Evolutionary conservation across 78 protist genomes (phyloP).

Genomic region (Dictyostelium purpureum): DNA sequence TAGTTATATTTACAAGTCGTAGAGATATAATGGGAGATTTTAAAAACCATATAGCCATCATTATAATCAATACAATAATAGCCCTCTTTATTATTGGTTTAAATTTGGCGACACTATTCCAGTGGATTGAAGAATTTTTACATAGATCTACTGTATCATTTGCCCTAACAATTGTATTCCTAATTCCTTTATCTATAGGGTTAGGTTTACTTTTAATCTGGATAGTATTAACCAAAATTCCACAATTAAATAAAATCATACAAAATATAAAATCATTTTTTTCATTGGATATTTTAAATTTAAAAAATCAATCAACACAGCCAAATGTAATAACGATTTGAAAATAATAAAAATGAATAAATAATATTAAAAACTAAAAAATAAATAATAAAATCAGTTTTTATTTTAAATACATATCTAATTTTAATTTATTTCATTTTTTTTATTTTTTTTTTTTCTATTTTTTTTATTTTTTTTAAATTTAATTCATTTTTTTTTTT

Average conservation of each 20-base stretch:
- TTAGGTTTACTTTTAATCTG: neutral
- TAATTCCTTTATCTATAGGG: neutral
- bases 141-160: neutral
- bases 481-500: too few relatives aligned
- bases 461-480: too few relatives aligned
- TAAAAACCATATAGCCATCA: neutral
- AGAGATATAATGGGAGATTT: slow-evolving; percentile 51
- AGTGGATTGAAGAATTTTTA: neutral
- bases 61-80: neutral
- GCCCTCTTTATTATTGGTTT: slow-evolving; percentile 5
- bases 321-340: too few relatives aligned
- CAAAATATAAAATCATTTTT: too few relatives aligned
- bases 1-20: slow-evolving; percentile 54
- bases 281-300: too few relatives aligned
- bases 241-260: neutral
- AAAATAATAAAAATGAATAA: too few relatives aligned
- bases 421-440: too few relatives aligned
- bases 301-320: too few relatives aligned
- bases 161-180: neutral
- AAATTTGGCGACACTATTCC: neutral
- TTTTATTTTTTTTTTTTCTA: too few relatives aligned
- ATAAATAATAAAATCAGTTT: too few relatives aligned
- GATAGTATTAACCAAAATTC: neutral
- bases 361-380: too few relatives aligned
- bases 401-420: too few relatives aligned